phyloP scores from a whole-genome alignment of 1,284 basidiomycete species.

The Puccinia polysora region DNA sequence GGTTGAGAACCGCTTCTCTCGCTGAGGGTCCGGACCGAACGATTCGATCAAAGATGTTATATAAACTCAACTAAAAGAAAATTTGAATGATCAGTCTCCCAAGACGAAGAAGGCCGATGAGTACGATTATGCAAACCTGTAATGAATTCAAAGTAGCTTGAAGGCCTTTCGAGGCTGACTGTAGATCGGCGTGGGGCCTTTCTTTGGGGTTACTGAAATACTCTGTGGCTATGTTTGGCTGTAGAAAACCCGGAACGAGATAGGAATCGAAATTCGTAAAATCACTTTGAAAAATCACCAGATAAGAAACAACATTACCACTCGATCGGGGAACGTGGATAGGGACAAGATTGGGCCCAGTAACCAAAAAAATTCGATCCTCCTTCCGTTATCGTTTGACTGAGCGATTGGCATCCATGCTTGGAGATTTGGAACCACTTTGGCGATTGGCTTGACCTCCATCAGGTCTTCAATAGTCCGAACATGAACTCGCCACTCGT shows the following conservation, averaged over 20 bases:
- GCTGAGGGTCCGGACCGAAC: slow-evolving; percentile 75
- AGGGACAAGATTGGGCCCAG: slow-evolving; percentile 76
- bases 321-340: slow-evolving; percentile 66
- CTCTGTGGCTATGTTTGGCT: slow-evolving; percentile 71
- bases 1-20: slow-evolving; percentile 77
- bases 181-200: slow-evolving; percentile 67
- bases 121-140: slow-evolving; percentile 59
- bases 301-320: not conserved
- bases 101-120: not conserved
- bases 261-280: not conserved
- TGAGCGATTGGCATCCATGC: slow-evolving; percentile 54
- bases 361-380: slow-evolving; percentile 62
- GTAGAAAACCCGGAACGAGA: not conserved
- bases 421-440: slow-evolving; percentile 15
- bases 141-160: slow-evolving; percentile 72
- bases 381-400: slow-evolving; percentile 46
- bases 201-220: slow-evolving; percentile 83
- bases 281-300: not conserved
- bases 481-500: slow-evolving; percentile 37
- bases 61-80: slow-evolving; percentile 65
- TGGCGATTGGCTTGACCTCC: slow-evolving; percentile 30
- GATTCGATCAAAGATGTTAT: slow-evolving; percentile 80
- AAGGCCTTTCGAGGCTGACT: slow-evolving; percentile 75
- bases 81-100: slow-evolving; percentile 47
- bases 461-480: slow-evolving; percentile 36